These are phyloP conservation scores for Tuber umbilicatum DNA, from an alignment of 495 filamentous ascomycete species.

Conservation along the genomic window DNA sequence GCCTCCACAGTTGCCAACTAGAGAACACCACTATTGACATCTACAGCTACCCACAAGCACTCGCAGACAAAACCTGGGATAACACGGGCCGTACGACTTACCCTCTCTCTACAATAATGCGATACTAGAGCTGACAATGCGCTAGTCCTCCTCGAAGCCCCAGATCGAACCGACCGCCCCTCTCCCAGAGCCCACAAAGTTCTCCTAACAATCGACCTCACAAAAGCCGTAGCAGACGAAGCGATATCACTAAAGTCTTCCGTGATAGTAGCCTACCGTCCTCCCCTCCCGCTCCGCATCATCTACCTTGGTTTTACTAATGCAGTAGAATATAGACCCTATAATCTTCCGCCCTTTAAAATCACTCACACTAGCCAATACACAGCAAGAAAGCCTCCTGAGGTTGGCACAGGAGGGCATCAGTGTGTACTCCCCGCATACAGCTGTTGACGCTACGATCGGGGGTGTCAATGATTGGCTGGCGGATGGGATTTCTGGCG, in stretches of 20 bases:
- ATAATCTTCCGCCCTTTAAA: constrained; percentile 93
- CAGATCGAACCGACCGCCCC: constrained; percentile 36
- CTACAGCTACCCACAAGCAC: constrained; percentile 65
- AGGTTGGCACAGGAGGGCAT: constrained; percentile 72
- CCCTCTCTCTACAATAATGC: background rate
- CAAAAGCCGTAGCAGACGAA: constrained; percentile 80
- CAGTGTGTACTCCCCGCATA: constrained; percentile 80
- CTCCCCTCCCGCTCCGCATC: constrained; percentile 29
- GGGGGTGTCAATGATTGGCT: constrained; percentile 93
- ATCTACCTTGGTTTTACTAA: constrained; percentile 22
- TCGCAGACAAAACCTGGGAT: constrained; percentile 88
- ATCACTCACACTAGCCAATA: constrained; percentile 70
- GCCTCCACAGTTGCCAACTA: constrained; percentile 23
- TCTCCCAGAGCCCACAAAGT: constrained; percentile 57
- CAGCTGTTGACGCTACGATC: constrained; percentile 80
- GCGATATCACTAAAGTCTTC: constrained; percentile 70
- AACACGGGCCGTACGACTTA: constrained; percentile 72
- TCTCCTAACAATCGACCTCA: constrained; percentile 87
- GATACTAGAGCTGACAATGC: constrained; percentile 1
- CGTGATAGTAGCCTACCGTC: constrained; percentile 84
- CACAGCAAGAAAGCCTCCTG: constrained; percentile 78
- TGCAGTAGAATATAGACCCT: constrained; percentile 56
- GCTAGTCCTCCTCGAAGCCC: constrained; percentile 70
- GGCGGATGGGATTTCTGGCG: constrained; percentile 69
- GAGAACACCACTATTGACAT: constrained; percentile 9